Evolutionary conservation across 768 basidiomycete genomes (phyloP), one percentile per base, ranked within the genome.

Genomic region (Tulasnella sp.): DNA sequence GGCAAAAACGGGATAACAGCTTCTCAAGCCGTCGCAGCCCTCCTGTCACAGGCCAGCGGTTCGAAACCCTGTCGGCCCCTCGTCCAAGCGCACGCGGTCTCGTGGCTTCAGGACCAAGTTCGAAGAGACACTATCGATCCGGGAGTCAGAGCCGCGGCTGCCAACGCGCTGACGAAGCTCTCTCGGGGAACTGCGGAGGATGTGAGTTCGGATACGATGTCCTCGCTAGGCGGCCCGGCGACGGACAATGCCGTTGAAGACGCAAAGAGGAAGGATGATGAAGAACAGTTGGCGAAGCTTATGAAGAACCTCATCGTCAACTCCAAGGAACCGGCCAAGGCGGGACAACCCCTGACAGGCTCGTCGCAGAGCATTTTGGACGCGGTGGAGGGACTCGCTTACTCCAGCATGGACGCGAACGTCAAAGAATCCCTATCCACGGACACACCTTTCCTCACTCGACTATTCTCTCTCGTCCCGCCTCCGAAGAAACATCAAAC

Each of bases 351-450:
- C 37, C 16, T 8, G n/a, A 31, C 28, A 22, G 31, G 12, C 42
- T 87, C 44, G 85, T 84, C 58, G 37, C 50, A 75, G n/a, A 88
- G 90, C 16, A 82, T 90, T 20, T 86, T 88, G 11, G 92, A 95
- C 81, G 92, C 92, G 3, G 88, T 96, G 18, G 96, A 98, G 86
- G 95, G 93, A 0, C 87, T 98, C 75, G 94, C 93, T n/a, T 93
- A 96, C 85, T 1, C 81, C 85, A 1, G 88, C 93, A 69, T 28
- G 37, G 80, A 79, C 34, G 18, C 78, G 16, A 72, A 24, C 24
- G 60, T 80, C 34, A 69, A 81, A 69, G 91, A 93, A 80, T 84
- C 83, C 40, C 85, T 96, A 76, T 90, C 92, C 9, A 87, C 86
- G 22, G 89, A 92, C 82, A n/a, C 87, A 0, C 79, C 83, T 8